Base-by-base conservation (phyloP, 805 yeast species). In the Candida montana region DNA sequence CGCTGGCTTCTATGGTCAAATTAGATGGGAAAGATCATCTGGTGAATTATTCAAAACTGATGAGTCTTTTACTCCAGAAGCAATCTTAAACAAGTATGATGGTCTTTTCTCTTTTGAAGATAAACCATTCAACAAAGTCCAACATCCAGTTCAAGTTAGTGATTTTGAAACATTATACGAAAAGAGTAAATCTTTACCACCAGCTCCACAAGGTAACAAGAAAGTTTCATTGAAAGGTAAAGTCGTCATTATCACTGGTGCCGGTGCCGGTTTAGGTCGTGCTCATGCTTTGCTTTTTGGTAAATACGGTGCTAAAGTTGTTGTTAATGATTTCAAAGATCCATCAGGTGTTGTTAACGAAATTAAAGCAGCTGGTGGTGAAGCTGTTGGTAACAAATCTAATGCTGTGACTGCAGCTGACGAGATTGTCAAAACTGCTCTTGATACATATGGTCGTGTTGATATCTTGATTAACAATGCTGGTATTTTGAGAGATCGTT, bases 231-330 rank as follows among this genome's bases (percentile, higher is more conserved):
- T 91, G 59, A 79, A 78, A 58, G 89, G 72, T 52, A 86, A 85
- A 65, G 96, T 91, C 42, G 96, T 88, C 28, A 75, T 91, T 44
- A 78, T 91, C 42, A 91, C 98, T 15, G 99, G 99, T 49, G 90
- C 96, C 32, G 97, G 96, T 48, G 81, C 85, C 37, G 99, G 99
- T 35, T 74, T 91, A 53, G 99, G 99, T 48, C 80, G 83, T 60
- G 84, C 89, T 44, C 95, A 91, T 66, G 95, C 98, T 4, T 65
- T 78, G 38, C 73, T 77, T 60, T 83, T 84, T 59, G 97, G 95
- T 42, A 82, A 76, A 62, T 86, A 86, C 54, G 99, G 98, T 47
- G 97, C 97, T 21, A 88, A 83, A 67, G 93, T 91, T 47, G 95
- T 93, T 33, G 93, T 91, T 29, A 91, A 93, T 61, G 98, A 91